Conservation (phyloP, 164 flowering plant genomes). For the Vitis rotundifolia region DNA sequence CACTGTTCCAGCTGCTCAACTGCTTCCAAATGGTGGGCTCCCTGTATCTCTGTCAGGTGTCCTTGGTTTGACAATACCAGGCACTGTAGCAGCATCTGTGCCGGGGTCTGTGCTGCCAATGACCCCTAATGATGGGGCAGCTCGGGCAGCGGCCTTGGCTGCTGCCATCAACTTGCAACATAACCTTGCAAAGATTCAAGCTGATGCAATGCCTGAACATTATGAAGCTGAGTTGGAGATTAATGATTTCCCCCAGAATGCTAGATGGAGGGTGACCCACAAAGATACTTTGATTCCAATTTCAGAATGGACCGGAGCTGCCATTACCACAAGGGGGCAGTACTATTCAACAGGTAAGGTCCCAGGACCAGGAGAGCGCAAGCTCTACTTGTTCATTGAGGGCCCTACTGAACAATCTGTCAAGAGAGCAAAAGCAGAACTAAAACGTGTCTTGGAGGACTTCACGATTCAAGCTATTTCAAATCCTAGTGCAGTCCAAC, state of each 20-base stretch:
- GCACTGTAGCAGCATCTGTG: constrained; percentile 25
- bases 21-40: constrained; percentile 49
- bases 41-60: constrained; percentile 48
- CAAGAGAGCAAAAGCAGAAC: constrained; percentile 81
- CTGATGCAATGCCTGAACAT: constrained; percentile 93
- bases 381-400: constrained; percentile 92
- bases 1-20: constrained; percentile 41
- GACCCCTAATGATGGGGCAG: constrained; percentile 58
- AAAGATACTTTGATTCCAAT: constrained; percentile 97
- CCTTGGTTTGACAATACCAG: constrained; percentile 38
- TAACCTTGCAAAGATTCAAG: constrained; percentile 79
- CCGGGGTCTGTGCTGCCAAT: constrained; percentile 35
- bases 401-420: constrained; percentile 90
- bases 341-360: constrained; percentile 70
- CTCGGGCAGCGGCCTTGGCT: constrained; percentile 75
- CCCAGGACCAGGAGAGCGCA: constrained; percentile 81
- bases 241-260: constrained; percentile 96
- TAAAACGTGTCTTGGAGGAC: constrained; percentile 88
- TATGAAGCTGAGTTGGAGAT: constrained; percentile 96
- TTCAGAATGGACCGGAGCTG: constrained; percentile 98
- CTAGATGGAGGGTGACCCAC: constrained; percentile 99
- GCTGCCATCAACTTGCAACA: constrained; percentile 93
- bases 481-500: constrained; percentile 80
- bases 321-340: constrained; percentile 96
- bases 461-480: constrained; percentile 63